phyloP scores from a whole-genome alignment of 148 eudicot species.

The Chenopodium album region DNA sequence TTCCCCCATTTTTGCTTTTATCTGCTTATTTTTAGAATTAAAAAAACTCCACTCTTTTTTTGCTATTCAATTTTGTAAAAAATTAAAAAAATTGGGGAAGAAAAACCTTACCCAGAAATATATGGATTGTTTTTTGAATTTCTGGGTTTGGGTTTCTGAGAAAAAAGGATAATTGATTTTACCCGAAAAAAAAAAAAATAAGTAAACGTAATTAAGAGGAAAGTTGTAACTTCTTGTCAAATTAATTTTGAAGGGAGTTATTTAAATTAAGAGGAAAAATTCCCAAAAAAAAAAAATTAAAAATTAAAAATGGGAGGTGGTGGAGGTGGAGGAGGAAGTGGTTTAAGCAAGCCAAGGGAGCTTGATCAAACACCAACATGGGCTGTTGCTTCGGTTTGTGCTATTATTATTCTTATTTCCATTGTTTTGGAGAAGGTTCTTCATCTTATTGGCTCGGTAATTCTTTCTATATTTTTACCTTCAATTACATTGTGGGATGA shows the following conservation, averaged over 20 bases:
- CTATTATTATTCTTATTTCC: slow-evolving; percentile 59
- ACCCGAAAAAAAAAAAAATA: neutral
- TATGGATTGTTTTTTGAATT: slow-evolving; percentile 1
- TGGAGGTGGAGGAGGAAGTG: slow-evolving; percentile 27
- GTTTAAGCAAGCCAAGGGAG: slow-evolving; percentile 36
- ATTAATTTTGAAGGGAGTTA: neutral
- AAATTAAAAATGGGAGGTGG: slow-evolving; percentile 41
- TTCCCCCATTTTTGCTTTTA: neutral
- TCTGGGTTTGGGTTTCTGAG: slow-evolving; percentile 4
- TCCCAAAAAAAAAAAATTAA: neutral
- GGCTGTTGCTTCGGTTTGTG: slow-evolving; percentile 78
- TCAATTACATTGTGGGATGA: neutral
- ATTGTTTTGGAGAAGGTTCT: slow-evolving; percentile 63
- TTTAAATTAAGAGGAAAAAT: neutral
- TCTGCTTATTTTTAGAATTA: neutral
- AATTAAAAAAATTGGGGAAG: neutral
- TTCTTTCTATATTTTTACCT: neutral
- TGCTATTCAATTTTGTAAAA: neutral
- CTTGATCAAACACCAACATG: slow-evolving; percentile 87
- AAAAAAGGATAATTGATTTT: neutral
- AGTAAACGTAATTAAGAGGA: neutral
- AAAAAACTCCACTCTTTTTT: neutral
- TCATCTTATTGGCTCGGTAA: slow-evolving; percentile 57
- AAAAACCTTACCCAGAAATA: slow-evolving; percentile 8
- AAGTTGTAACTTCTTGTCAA: neutral